Conservation (phyloP, 768 basidiomycete genomes). For the Rhodotorula taiwanensis region DNA sequence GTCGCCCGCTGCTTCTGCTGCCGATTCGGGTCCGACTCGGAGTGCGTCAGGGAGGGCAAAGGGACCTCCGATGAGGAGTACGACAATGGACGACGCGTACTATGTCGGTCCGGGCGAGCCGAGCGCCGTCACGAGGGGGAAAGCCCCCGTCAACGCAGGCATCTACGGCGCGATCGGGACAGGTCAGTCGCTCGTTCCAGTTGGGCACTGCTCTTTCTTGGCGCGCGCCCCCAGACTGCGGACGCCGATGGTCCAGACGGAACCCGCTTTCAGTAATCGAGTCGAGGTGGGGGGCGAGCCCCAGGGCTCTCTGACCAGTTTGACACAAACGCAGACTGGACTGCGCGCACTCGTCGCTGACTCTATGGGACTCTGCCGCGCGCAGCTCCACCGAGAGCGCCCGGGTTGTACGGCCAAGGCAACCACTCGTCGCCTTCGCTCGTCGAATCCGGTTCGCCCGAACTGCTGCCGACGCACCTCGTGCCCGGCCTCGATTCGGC, state of each 20-base stretch:
- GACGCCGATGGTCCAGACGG: too few species aligned
- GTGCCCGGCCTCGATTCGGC: conserved; percentile 7
- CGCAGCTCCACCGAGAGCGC: conserved; percentile 1
- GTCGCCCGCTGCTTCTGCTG: background rate
- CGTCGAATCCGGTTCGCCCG: background rate
- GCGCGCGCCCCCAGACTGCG: too few species aligned
- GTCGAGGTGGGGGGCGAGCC: too few species aligned
- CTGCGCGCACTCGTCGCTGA: too few species aligned
- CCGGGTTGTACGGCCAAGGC: conserved; percentile 32
- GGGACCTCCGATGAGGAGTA: conserved; percentile 17
- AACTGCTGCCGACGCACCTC: background rate
- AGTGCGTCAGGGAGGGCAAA: background rate
- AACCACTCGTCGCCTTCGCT: conserved; percentile 35
- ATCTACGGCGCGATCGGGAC: conserved; percentile 24
- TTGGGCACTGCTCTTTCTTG: too few species aligned
- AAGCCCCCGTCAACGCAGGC: background rate
- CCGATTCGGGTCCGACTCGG: background rate
- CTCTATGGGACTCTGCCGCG: too few species aligned
- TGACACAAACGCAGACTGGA: too few species aligned
- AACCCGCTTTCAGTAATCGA: too few species aligned
- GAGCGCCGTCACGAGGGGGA: conserved; percentile 23
- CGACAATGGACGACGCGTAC: conserved; percentile 31
- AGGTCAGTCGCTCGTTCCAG: conserved; percentile 9
- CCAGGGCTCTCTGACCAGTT: too few species aligned
- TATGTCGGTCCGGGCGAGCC: conserved; percentile 27